Conservation (phyloP, 768 basidiomycete species). For the Leccinum subtestaceum region DNA sequence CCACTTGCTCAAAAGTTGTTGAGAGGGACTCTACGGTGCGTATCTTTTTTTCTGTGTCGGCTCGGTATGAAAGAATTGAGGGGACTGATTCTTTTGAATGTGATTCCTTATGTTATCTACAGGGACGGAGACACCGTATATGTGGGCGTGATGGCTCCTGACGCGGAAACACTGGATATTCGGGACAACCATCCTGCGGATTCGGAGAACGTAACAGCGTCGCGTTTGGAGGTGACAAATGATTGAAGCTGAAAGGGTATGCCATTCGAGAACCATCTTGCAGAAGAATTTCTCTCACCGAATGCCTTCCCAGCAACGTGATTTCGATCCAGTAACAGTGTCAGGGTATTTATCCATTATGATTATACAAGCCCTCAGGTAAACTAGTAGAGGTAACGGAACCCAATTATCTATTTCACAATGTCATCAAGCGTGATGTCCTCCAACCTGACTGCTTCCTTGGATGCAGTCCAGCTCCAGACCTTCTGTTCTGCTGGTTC, state of each 20-base stretch:
- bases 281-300: too few species aligned
- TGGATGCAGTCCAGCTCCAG: too few species aligned
- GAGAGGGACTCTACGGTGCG: conserved; percentile 71
- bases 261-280: neutral
- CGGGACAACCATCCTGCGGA: neutral
- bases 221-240: neutral
- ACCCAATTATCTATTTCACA: too few species aligned
- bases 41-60: neutral
- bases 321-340: too few species aligned
- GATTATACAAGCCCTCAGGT: too few species aligned
- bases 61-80: neutral
- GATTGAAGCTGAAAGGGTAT: neutral
- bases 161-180: neutral
- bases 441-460: too few species aligned
- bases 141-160: neutral
- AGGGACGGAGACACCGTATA: neutral
- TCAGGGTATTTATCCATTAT: too few species aligned
- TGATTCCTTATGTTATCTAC: neutral
- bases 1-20: conserved; percentile 80
- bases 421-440: too few species aligned
- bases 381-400: too few species aligned
- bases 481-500: too few species aligned
- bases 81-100: neutral
- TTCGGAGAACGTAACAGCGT: neutral
- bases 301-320: too few species aligned